phyloP scores from a whole-genome alignment of 768 basidiomycete genomes.

The Suillus americanus region DNA sequence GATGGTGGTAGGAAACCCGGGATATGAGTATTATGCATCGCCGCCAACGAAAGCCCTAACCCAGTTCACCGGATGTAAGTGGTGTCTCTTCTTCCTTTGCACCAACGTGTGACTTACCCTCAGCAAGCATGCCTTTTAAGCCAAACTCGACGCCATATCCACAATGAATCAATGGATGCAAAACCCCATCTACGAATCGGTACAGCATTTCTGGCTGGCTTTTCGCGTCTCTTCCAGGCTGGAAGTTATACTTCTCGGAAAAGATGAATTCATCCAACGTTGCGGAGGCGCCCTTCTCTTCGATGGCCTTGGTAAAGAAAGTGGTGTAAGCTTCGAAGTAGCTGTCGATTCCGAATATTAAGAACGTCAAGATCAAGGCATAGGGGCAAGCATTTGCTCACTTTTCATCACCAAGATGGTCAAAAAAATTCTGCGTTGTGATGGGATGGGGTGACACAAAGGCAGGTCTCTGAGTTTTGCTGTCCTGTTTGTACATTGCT shows the following conservation, averaged over 20 bases:
- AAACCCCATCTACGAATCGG: conserved; percentile 46
- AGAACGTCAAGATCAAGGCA: not conserved
- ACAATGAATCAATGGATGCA: conserved; percentile 64
- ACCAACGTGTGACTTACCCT: conserved; percentile 41
- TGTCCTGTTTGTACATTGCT: conserved; percentile 27
- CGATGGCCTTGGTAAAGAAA: conserved; percentile 24
- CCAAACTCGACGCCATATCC: conserved; percentile 67
- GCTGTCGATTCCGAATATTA: conserved; percentile 10
- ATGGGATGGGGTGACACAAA: conserved; percentile 27
- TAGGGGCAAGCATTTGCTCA: conserved; percentile 8
- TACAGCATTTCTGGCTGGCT: conserved; percentile 52
- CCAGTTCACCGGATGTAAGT: not conserved
- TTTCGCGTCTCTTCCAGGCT: conserved; percentile 11
- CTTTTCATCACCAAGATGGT: conserved; percentile 28
- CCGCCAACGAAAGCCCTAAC: conserved; percentile 24
- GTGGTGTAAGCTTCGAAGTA: conserved; percentile 26
- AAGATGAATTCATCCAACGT: conserved; percentile 31
- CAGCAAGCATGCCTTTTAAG: conserved; percentile 57
- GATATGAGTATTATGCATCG: conserved; percentile 34
- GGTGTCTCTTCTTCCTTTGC: not conserved
- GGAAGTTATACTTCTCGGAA: conserved; percentile 28
- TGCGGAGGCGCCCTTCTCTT: conserved; percentile 16
- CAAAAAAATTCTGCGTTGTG: conserved; percentile 22
- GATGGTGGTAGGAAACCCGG: conserved; percentile 31
- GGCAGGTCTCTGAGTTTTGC: conserved; percentile 18